Conservation (phyloP, 169 alveolate species). For the Amoebophrya sp. region DNA sequence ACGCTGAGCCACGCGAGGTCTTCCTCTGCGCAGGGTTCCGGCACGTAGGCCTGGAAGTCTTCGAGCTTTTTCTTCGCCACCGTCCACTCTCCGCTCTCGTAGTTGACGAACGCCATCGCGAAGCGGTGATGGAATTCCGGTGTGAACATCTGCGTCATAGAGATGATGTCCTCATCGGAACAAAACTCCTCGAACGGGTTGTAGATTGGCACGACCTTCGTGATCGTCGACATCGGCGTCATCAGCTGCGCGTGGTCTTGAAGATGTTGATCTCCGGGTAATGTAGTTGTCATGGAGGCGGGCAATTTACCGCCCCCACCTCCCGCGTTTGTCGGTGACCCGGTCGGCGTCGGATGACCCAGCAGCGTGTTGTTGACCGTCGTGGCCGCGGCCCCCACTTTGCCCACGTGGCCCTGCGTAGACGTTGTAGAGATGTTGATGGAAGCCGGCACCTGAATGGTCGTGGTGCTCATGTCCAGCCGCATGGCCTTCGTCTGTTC, state of each 20-base stretch:
- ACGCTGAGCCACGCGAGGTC: neutral
- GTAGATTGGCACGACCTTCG: neutral
- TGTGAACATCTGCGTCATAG: neutral
- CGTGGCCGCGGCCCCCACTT: neutral
- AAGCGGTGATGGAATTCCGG: neutral
- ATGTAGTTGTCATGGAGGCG: neutral
- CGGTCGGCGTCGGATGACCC: neutral
- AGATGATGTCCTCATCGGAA: neutral
- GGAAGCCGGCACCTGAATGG: neutral
- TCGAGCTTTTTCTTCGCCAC: neutral
- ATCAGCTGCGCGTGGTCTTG: neutral
- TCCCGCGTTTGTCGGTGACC: neutral
- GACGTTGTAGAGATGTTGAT: neutral
- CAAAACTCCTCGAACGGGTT: neutral
- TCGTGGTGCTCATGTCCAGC: too few species aligned
- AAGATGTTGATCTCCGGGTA: neutral
- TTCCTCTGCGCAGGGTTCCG: neutral
- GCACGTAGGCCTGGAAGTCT: neutral
- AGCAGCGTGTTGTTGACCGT: neutral
- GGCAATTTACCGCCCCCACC: neutral
- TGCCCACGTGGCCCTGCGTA: neutral
- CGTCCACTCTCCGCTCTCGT: neutral
- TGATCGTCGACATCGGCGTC: neutral
- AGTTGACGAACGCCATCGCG: neutral
- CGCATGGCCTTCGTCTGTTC: too few species aligned